Evolutionary conservation across 257 asterid genomes (phyloP).

Genomic region (Echium plantagineum): DNA sequence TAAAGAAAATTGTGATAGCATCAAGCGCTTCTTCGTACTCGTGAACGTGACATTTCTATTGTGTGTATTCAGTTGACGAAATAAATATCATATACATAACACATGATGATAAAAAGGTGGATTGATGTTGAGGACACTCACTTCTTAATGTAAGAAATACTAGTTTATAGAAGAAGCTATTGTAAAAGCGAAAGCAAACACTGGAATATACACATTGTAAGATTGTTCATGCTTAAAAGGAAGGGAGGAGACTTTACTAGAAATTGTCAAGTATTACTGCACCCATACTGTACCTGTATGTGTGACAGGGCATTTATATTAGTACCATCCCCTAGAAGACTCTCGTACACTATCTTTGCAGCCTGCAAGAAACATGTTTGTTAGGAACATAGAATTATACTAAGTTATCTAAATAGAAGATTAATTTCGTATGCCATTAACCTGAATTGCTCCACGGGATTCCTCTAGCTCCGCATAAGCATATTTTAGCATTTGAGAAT

Average conservation of each 20-base stretch:
- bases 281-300: constrained; percentile 51
- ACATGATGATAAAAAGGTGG: background rate
- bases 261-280: background rate
- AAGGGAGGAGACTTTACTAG: background rate
- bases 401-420: constrained; percentile 3
- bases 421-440: constrained; percentile 10
- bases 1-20: background rate
- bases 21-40: background rate
- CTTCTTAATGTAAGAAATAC: background rate
- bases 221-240: background rate
- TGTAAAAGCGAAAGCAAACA: background rate
- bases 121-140: background rate
- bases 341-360: constrained; percentile 78
- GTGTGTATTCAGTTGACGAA: background rate
- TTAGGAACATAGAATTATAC: constrained; percentile 7
- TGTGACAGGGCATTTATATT: constrained; percentile 74
- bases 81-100: background rate
- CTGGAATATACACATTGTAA: background rate
- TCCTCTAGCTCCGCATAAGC: constrained; percentile 98
- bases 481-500: constrained; percentile 83
- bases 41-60: background rate
- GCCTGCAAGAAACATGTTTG: constrained; percentile 35
- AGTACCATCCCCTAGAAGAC: constrained; percentile 75
- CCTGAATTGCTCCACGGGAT: constrained; percentile 86
- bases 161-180: background rate